Conservation (phyloP, 2,329 filamentous ascomycete genomes). For the Scolecobasidium constrictum region DNA sequence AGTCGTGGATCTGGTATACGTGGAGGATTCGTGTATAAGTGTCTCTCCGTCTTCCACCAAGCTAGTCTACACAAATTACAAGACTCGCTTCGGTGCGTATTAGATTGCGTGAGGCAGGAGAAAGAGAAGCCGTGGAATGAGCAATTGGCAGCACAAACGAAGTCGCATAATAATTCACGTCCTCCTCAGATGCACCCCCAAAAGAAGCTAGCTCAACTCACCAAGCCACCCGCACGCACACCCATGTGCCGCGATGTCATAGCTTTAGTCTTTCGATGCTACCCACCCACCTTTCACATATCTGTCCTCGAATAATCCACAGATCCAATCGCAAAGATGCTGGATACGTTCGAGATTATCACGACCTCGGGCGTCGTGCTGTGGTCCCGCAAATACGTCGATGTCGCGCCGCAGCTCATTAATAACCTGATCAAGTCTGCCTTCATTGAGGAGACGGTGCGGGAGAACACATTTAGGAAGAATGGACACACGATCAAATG, state of each 20-base stretch:
- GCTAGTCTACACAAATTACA: no score
- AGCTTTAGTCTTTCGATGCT: not conserved
- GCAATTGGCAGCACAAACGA: no score
- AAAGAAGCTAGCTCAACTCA: no score
- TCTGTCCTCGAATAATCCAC: no score
- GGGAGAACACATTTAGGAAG: constrained; percentile 57
- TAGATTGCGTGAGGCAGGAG: no score
- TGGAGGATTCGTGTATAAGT: no score
- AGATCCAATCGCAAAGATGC: constrained; percentile 51
- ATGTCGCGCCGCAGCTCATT: constrained; percentile 71
- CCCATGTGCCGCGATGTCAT: not conserved
- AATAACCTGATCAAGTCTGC: constrained; percentile 94
- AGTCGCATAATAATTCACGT: not conserved
- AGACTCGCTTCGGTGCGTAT: no score
- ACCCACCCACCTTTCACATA: no score
- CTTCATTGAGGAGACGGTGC: constrained; percentile 84
- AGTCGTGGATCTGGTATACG: no score
- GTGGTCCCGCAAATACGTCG: constrained; percentile 81
- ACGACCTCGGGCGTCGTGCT: constrained; percentile 94
- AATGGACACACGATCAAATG: constrained; percentile 95
- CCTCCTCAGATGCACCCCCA: not conserved
- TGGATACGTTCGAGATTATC: constrained; percentile 94
- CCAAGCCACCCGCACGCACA: not conserved
- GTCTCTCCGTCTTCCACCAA: no score
- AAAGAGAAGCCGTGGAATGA: no score